Percentiles rank a stretch among this genome's conserved stretches.
These are phyloP conservation scores for Solanum appendiculatum DNA, from an alignment of 257 asterid genomes.

Conservation along the genomic window DNA sequence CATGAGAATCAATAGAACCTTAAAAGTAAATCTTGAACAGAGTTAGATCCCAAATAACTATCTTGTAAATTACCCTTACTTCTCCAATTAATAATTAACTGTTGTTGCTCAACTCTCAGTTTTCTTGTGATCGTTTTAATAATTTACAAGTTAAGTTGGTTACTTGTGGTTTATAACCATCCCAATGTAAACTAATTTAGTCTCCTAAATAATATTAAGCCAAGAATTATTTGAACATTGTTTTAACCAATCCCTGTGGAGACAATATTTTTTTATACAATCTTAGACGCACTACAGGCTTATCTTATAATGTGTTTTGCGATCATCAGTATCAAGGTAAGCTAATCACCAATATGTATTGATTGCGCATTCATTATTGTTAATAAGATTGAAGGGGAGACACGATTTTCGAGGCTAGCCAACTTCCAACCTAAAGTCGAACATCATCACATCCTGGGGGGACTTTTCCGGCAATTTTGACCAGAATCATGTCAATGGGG, in stretches of 20 bases:
- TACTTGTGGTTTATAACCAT: not conserved
- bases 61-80: not conserved
- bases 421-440: no score
- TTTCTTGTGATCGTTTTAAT: no score
- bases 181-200: not conserved
- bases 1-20: no score
- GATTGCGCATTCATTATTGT: not conserved
- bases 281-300: not conserved
- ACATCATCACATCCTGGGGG: no score
- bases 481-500: no score
- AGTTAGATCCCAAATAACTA: no score
- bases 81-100: not conserved
- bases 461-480: no score
- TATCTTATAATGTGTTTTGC: not conserved
- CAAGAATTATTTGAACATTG: not conserved
- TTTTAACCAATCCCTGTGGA: not conserved
- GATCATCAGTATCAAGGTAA: not conserved
- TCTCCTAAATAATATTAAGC: not conserved
- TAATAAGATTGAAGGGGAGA: no score
- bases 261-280: not conserved
- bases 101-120: not conserved
- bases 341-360: not conserved
- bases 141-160: not conserved
- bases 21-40: no score
- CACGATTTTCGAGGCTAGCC: no score